phyloP scores from a whole-genome alignment of 805 yeast species.

The Candida sithepensis region DNA sequence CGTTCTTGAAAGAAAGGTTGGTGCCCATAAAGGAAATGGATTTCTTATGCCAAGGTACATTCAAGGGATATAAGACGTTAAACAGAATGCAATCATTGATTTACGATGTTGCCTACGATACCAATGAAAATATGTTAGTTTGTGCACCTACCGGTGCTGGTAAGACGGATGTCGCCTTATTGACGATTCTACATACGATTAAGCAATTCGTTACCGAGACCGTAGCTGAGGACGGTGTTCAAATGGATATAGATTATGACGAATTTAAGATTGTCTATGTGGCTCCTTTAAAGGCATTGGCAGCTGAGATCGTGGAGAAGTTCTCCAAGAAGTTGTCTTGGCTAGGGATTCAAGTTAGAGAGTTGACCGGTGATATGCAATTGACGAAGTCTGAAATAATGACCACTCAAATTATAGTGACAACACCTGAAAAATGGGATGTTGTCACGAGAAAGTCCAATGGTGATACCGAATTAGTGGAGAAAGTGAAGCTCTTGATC shows the following conservation, averaged over 20 bases:
- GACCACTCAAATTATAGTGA: slow-evolving; percentile 82
- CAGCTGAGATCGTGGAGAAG: slow-evolving; percentile 95
- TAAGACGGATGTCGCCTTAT: slow-evolving; percentile 88
- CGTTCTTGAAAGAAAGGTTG: slow-evolving; percentile 44
- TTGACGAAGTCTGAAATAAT: slow-evolving; percentile 74
- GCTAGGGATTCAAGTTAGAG: slow-evolving; percentile 84
- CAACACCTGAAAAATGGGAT: slow-evolving; percentile 97
- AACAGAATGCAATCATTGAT: slow-evolving; percentile 90
- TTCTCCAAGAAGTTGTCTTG: slow-evolving; percentile 72
- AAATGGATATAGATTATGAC: slow-evolving; percentile 68
- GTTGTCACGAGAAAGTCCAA: slow-evolving; percentile 91
- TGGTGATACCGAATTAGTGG: slow-evolving; percentile 82
- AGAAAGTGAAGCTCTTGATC: slow-evolving; percentile 56
- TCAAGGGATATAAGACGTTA: slow-evolving; percentile 68
- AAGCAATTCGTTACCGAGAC: slow-evolving; percentile 62
- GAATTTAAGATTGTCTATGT: slow-evolving; percentile 90
- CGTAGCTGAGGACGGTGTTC: slow-evolving; percentile 42
- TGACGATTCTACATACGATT: slow-evolving; percentile 75
- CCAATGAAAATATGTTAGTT: slow-evolving; percentile 91
- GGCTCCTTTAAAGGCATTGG: slow-evolving; percentile 90
- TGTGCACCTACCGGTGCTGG: slow-evolving; percentile 99
- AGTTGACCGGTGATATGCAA: slow-evolving; percentile 95
- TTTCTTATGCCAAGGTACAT: slow-evolving; percentile 76
- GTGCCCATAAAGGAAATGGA: slow-evolving; percentile 65
- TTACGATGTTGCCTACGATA: slow-evolving; percentile 85